Evolutionary conservation across 345 rosid species (phyloP), one percentile per base, ranked within the genome.

Genomic region (Acer yangbiense): DNA sequence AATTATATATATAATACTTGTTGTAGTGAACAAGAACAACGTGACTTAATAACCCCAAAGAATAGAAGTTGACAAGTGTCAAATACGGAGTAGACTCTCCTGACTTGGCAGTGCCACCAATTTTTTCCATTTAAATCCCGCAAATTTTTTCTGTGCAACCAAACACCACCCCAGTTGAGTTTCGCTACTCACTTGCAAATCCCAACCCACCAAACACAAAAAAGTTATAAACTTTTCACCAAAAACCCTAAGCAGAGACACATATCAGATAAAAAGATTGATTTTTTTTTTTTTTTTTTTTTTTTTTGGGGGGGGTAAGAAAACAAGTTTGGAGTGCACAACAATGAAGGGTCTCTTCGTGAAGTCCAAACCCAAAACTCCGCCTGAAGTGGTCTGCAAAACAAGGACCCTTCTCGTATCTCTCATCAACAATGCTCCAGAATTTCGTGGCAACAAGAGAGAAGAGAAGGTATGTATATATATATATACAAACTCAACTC

Each of bases 321-420:
- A 46, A 46, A 8, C 0, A 46, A 10, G 2, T 2, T 46, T 46
- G 10, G 50, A 9, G 50, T 23, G 25, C 25, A 4, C 64, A 43
- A 68, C 17, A 3, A 57, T 72, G 68, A 61, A 73, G 21, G 57
- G 67, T 16, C 8, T 73, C 32, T 73, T 60, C 14, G 43, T 2
- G 18, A 64, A 73, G 67, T 61, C 68, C 39, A 73, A 73, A 21
- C 66, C 76, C 2, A 58, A 60, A 23, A 58, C 14, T 8, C 23
- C 16, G 3, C 20, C 21, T 60, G 76, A 73, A 73, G 76, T 61
- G 1, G 89, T 83, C 50, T 82, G 89, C 10, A 85, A 85, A 66
- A 81, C 88, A 9, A 90, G 88, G 39, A 87, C 86, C 70, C 85
- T 87, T 76, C 89, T 89, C 72, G 67, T 79, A 63, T 78, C 71